These are phyloP conservation scores for Aspergillus quadricinctus DNA, from an alignment of 2,329 filamentous ascomycete species.

Conservation along the genomic window DNA sequence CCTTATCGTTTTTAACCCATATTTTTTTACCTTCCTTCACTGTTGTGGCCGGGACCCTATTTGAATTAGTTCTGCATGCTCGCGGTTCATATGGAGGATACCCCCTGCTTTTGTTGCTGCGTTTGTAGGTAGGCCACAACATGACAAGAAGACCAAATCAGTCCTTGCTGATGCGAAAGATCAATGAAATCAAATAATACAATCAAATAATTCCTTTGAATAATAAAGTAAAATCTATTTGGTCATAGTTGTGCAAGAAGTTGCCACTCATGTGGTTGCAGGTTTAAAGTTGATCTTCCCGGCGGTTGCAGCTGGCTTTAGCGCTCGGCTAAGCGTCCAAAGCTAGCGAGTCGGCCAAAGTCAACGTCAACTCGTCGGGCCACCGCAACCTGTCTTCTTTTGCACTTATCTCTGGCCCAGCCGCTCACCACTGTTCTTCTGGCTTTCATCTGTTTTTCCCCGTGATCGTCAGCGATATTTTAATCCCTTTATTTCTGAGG, in stretches of 20 bases:
- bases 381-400: constrained; percentile 26
- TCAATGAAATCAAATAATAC: neutral
- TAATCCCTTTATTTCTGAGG: constrained; percentile 1
- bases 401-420: constrained; percentile 18
- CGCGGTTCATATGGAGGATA: constrained; percentile 29
- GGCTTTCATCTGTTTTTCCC: constrained; percentile 2
- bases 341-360: constrained; percentile 10
- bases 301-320: constrained; percentile 5
- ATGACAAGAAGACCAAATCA: neutral
- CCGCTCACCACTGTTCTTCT: constrained; percentile 13
- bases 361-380: constrained; percentile 23
- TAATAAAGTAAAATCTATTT: neutral
- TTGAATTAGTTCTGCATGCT: constrained; percentile 25
- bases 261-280: neutral
- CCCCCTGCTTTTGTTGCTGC: constrained; percentile 27
- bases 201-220: neutral
- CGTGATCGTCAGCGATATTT: constrained; percentile 6
- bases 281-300: neutral
- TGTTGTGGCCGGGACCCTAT: constrained; percentile 13
- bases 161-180: neutral
- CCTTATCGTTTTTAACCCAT: constrained; percentile 5
- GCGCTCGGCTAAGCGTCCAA: constrained; percentile 16
- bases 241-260: neutral
- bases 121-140: neutral
- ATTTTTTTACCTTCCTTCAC: constrained; percentile 15